phyloP scores from a whole-genome alignment of 306 rosid species.

The Malus domestica region ASM211411v1 NC_041803.1:40158001-40158500 shows the following conservation, averaged over 20 bases:
- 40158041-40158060: constrained; percentile 54
- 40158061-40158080: constrained; percentile 52
- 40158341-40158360: constrained; percentile 69
- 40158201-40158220: constrained; percentile 83
- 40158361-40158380: constrained; percentile 55
- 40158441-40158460: constrained; percentile 36
- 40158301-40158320: constrained; percentile 69
- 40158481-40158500: constrained; percentile 41
- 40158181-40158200: constrained; percentile 70
- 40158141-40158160: constrained; percentile 40
- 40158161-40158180: constrained; percentile 38
- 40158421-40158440: constrained; percentile 77
- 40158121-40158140: constrained; percentile 34
- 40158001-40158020: constrained; percentile 70
- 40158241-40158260: constrained; percentile 69
- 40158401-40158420: constrained; percentile 77
- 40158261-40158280: constrained; percentile 79
- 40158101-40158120: constrained; percentile 36
- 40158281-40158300: constrained; percentile 83
- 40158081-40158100: constrained; percentile 41
- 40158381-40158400: constrained; percentile 63
- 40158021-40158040: constrained; percentile 69
- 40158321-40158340: constrained; percentile 86
- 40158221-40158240: constrained; percentile 74
- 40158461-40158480: constrained; percentile 36